A percentile compares a stretch with the other conserved stretches of the same genome.
Evolutionary conservation across 2,329 filamentous ascomycete genomes (phyloP).

Genomic region (Trichoderma afroharzianum): DNA sequence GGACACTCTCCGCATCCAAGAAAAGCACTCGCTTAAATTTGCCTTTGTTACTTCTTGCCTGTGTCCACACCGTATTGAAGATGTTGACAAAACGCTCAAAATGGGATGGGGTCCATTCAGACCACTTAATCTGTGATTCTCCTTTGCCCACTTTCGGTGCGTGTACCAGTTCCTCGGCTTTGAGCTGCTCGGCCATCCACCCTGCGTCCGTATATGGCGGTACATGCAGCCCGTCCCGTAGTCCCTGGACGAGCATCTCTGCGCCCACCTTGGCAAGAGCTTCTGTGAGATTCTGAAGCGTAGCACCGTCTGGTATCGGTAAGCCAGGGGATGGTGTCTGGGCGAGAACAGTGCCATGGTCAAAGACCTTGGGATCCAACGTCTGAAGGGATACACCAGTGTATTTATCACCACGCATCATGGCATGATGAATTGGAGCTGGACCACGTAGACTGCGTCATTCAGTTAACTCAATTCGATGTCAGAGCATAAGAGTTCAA

Average conservation of each 20-base stretch:
- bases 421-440: conserved; percentile 81
- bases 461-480: neutral
- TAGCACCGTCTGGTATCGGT: conserved; percentile 42
- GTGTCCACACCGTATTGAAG: conserved; percentile 65
- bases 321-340: conserved; percentile 63
- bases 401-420: conserved; percentile 56
- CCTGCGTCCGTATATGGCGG: conserved; percentile 49
- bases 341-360: conserved; percentile 70
- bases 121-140: conserved; percentile 62
- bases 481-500: neutral
- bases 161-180: conserved; percentile 34
- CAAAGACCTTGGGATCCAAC: conserved; percentile 70
- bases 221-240: conserved; percentile 62
- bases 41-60: conserved; percentile 26
- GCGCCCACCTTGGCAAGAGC: conserved; percentile 64
- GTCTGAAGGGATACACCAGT: conserved; percentile 87
- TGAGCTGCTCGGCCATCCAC: conserved; percentile 25
- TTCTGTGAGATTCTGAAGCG: conserved; percentile 38
- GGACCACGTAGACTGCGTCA: conserved; percentile 70
- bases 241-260: conserved; percentile 62
- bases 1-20: conserved; percentile 29
- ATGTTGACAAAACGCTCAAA: conserved; percentile 56
- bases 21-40: conserved; percentile 39
- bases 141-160: conserved; percentile 71
- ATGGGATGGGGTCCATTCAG: conserved; percentile 46